These are phyloP conservation scores for Phytopythium kandeliae DNA, from an alignment of 352 stramenopile genomes.

Conservation along the genomic window DNA sequence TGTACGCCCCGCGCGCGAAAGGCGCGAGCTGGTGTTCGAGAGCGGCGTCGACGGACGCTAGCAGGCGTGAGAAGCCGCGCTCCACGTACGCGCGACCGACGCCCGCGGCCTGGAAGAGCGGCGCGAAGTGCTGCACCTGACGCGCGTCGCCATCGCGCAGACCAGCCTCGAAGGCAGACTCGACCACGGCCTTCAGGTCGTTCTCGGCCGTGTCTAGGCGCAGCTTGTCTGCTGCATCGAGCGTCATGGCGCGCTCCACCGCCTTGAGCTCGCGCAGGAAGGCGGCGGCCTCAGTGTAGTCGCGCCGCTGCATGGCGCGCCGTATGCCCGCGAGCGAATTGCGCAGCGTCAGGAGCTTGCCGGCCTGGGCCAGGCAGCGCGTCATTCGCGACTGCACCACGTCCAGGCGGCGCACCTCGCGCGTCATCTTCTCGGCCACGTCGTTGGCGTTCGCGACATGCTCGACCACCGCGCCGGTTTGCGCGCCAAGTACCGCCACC, in stretches of 20 bases:
- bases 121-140: constrained; percentile 59
- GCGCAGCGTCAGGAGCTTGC: constrained; percentile 69
- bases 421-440: constrained; percentile 87
- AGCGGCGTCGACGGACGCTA: constrained; percentile 34
- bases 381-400: constrained; percentile 76
- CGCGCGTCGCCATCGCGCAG: constrained; percentile 32
- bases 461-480: constrained; percentile 78
- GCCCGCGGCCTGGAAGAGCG: constrained; percentile 57
- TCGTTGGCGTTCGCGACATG: constrained; percentile 84
- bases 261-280: constrained; percentile 73
- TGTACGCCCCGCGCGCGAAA: constrained; percentile 46
- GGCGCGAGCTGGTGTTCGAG: constrained; percentile 27
- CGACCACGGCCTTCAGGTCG: constrained; percentile 74
- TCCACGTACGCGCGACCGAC: constrained; percentile 69
- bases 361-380: constrained; percentile 50
- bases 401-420: constrained; percentile 74
- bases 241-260: constrained; percentile 65
- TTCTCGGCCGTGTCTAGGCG: constrained; percentile 82
- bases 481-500: constrained; percentile 60
- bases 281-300: constrained; percentile 64
- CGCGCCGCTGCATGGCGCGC: constrained; percentile 63
- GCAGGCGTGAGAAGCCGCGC: constrained; percentile 46
- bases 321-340: constrained; percentile 72
- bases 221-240: constrained; percentile 81
- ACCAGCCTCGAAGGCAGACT: constrained; percentile 56